These are phyloP conservation scores for Incumbomyces lentus DNA, from an alignment of 2,329 filamentous ascomycete genomes.

Conservation along the genomic window DNA sequence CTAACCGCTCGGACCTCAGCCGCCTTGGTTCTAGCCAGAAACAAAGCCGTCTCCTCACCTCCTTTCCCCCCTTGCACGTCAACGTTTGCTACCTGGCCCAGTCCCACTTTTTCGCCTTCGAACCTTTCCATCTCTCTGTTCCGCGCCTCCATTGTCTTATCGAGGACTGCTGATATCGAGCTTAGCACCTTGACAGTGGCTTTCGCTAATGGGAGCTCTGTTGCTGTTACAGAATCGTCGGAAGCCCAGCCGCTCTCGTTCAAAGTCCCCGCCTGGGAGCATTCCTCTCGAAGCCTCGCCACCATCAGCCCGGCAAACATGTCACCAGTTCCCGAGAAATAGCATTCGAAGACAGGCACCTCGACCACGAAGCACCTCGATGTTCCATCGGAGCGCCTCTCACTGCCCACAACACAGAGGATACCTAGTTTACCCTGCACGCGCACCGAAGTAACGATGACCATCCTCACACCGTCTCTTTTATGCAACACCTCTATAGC, in stretches of 20 bases:
- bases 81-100: conserved; percentile 6
- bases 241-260: conserved; percentile 61
- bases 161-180: conserved; percentile 81
- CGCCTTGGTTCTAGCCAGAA: conserved; percentile 68
- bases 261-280: conserved; percentile 38
- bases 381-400: conserved; percentile 31
- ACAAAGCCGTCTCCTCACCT: conserved; percentile 46
- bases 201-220: conserved; percentile 68
- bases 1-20: conserved; percentile 76
- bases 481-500: conserved; percentile 42
- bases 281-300: conserved; percentile 73
- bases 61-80: conserved; percentile 24
- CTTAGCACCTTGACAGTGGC: conserved; percentile 80
- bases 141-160: conserved; percentile 56
- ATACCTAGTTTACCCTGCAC: conserved; percentile 5
- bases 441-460: conserved; percentile 78
- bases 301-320: conserved; percentile 95
- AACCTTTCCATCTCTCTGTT: conserved; percentile 48
- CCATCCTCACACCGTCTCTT: conserved; percentile 67
- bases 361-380: conserved; percentile 82
- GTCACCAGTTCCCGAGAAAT: conserved; percentile 93
- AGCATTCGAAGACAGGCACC: conserved; percentile 79
- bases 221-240: conserved; percentile 56
- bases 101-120: conserved; percentile 16
- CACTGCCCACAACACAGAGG: conserved; percentile 16